Conservation (phyloP, 2,329 filamentous ascomycete species). For the Monosporascus sp. region DNA sequence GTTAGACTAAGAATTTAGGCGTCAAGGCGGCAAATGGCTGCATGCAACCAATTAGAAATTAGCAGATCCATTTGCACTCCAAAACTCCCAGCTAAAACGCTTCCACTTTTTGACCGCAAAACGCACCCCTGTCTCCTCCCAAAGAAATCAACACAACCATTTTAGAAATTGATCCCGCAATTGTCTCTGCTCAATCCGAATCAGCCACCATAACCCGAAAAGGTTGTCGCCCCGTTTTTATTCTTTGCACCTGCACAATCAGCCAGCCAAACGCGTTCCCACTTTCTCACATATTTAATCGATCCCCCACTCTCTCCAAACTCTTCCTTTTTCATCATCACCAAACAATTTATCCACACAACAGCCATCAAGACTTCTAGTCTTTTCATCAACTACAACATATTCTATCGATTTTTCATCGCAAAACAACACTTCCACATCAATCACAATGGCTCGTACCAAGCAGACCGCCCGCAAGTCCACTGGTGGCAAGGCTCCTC, state of each 20-base stretch:
- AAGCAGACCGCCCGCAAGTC: constrained; percentile 70
- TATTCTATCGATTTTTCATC: constrained; percentile 21
- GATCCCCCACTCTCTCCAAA: constrained; percentile 23
- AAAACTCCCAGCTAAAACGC: constrained; percentile 26
- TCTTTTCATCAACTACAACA: constrained; percentile 24
- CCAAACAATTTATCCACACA: constrained; percentile 19
- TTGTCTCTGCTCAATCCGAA: not conserved
- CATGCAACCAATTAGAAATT: constrained; percentile 26
- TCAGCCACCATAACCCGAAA: constrained; percentile 10
- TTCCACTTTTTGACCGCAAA: constrained; percentile 19
- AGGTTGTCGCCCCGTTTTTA: not conserved
- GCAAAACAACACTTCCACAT: constrained; percentile 22
- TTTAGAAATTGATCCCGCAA: too few species aligned
- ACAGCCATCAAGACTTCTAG: constrained; percentile 23
- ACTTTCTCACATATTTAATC: constrained; percentile 26
- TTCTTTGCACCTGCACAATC: constrained; percentile 20
- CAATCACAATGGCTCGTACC: constrained; percentile 54
- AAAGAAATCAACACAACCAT: constrained; percentile 15
- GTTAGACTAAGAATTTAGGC: constrained; percentile 8
- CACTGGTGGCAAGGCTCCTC: constrained; percentile 71
- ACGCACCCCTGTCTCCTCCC: constrained; percentile 28
- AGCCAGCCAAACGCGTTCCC: constrained; percentile 16
- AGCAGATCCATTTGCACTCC: constrained; percentile 5
- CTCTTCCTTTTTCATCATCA: constrained; percentile 16
- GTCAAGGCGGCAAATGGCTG: constrained; percentile 2